Percentiles rank a stretch among this genome's conserved stretches.
phyloP scores from a whole-genome alignment of 1,284 basidiomycete genomes.

The Malassezia yamatoensis region DNA sequence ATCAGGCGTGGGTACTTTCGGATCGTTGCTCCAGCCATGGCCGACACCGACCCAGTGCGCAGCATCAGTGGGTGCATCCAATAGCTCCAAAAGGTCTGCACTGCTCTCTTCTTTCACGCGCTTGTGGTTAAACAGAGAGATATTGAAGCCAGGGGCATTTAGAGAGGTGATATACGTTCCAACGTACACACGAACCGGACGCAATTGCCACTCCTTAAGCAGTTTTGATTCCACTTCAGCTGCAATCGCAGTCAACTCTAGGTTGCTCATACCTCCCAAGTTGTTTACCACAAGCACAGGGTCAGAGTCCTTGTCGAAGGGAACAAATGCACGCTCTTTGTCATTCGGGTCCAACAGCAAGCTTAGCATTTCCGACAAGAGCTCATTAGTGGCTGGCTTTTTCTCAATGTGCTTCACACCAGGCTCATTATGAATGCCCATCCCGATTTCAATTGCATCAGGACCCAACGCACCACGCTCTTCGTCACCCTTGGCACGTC shows the following conservation, averaged over 20 bases:
- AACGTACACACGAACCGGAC: conserved; percentile 49
- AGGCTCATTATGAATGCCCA: conserved; percentile 57
- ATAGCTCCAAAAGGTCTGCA: conserved; percentile 47
- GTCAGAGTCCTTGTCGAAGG: conserved; percentile 51
- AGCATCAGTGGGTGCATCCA: conserved; percentile 51
- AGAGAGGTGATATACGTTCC: conserved; percentile 52
- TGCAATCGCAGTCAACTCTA: conserved; percentile 55
- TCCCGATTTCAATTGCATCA: conserved; percentile 53
- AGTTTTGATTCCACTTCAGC: conserved; percentile 51
- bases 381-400: conserved; percentile 31
- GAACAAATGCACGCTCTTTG: conserved; percentile 47
- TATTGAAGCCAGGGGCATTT: conserved; percentile 52
- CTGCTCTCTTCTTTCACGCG: conserved; percentile 45
- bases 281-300: conserved; percentile 54
- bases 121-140: conserved; percentile 51
- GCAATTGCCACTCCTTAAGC: conserved; percentile 41
- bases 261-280: conserved; percentile 54
- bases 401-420: conserved; percentile 51
- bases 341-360: conserved; percentile 50
- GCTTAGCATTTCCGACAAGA: conserved; percentile 38
- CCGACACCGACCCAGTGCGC: conserved; percentile 50
- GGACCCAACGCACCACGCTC: conserved; percentile 41
- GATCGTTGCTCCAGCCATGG: conserved; percentile 37
- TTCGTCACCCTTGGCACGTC: conserved; percentile 46
- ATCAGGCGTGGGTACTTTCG: conserved; percentile 15